A percentile compares a stretch with the other conserved stretches of the same genome.
phyloP scores from a whole-genome alignment of 129 eudicot species.

The Calendula officinalis region DNA sequence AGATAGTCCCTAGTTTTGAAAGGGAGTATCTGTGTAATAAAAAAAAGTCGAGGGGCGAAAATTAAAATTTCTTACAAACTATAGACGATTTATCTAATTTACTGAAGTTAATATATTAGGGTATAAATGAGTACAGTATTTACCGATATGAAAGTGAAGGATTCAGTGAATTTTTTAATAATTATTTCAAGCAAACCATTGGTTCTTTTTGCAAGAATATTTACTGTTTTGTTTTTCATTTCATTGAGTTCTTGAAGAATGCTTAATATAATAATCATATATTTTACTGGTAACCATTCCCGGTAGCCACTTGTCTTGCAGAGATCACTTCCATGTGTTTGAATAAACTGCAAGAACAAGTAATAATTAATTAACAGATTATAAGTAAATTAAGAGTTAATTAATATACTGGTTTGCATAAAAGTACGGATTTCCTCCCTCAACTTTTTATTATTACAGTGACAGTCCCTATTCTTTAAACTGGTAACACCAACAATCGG shows the following conservation, averaged over 20 bases:
- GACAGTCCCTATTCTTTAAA: too few species aligned
- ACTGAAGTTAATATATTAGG: background rate
- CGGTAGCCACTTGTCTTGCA: slow-evolving; percentile 37
- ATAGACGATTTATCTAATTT: background rate
- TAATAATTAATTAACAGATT: background rate
- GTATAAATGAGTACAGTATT: slow-evolving; percentile 7
- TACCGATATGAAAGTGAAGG: slow-evolving; percentile 60
- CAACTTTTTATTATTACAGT: too few species aligned
- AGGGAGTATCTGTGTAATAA: too few species aligned
- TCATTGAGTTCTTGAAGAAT: slow-evolving; percentile 62
- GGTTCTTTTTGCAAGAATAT: slow-evolving; percentile 29
- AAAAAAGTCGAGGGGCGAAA: too few species aligned
- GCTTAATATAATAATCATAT: slow-evolving; percentile 60
- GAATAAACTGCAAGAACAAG: slow-evolving; percentile 56
- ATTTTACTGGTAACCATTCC: slow-evolving; percentile 62
- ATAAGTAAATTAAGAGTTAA: background rate
- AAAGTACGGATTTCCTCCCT: slow-evolving; percentile 8
- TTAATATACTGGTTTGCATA: background rate
- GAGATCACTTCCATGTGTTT: slow-evolving; percentile 49
- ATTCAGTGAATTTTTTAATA: slow-evolving; percentile 41
- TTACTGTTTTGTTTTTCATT: slow-evolving; percentile 43
- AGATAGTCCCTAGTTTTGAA: too few species aligned
- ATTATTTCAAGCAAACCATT: slow-evolving; percentile 30
- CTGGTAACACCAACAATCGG: too few species aligned
- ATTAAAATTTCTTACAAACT: too few species aligned